Evolutionary conservation across 345 rosid genomes (phyloP).

Genomic region (Gynandropsis gynandra): DNA sequence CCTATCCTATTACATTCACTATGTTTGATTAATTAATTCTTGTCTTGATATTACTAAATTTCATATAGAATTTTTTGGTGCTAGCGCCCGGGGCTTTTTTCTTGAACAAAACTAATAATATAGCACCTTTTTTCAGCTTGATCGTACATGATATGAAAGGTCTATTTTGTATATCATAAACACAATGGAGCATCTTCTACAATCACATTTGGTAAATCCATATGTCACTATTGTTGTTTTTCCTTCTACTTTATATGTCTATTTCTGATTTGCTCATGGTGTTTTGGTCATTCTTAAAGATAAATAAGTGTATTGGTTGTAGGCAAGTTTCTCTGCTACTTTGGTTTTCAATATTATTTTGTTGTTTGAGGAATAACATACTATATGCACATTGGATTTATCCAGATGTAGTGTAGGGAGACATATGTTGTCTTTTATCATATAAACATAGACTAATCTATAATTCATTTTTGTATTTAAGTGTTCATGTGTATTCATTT

Average conservation of each 20-base stretch:
- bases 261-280: constrained; percentile 79
- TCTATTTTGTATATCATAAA: constrained; percentile 77
- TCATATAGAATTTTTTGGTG: background rate
- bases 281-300: constrained; percentile 86
- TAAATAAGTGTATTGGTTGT: constrained; percentile 77
- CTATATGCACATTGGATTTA: constrained; percentile 10
- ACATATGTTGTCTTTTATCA: too few species aligned
- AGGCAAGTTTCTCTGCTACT: constrained; percentile 42
- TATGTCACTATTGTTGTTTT: constrained; percentile 31
- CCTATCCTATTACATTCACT: too few species aligned
- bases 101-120: too few species aligned
- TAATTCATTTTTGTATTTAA: too few species aligned
- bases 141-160: constrained; percentile 72
- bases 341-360: constrained; percentile 13
- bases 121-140: too few species aligned
- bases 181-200: constrained; percentile 88
- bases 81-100: too few species aligned
- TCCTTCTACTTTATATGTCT: background rate
- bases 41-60: constrained; percentile 16
- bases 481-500: too few species aligned
- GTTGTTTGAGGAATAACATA: constrained; percentile 18
- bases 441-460: too few species aligned
- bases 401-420: constrained; percentile 67
- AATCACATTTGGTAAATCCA: too few species aligned
- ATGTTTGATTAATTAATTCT: background rate